Percentiles rank a stretch among this genome's conserved stretches.
phyloP scores from a whole-genome alignment of 306 rosid species.

The Myrica gale region DNA sequence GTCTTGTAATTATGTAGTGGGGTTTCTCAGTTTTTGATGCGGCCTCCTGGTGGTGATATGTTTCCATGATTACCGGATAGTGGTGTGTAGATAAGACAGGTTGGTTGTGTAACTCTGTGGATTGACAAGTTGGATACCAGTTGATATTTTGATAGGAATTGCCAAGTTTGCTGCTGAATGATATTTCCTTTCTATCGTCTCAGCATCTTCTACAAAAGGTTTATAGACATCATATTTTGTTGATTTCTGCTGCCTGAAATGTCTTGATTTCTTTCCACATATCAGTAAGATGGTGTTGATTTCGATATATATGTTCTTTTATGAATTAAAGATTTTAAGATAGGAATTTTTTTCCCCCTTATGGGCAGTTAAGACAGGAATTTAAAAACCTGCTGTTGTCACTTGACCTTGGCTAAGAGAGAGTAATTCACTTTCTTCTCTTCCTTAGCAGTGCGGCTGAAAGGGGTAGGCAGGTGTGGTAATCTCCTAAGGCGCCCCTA shows the following conservation, averaged over 20 bases:
- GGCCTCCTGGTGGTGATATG: conserved; percentile 10
- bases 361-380: no score
- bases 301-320: no score
- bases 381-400: no score
- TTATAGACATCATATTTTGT: not conserved
- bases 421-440: no score
- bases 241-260: not conserved
- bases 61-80: conserved; percentile 1
- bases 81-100: conserved; percentile 1
- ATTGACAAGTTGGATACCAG: conserved; percentile 9
- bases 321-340: no score
- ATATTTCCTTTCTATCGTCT: conserved; percentile 3
- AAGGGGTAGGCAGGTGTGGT: no score
- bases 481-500: no score
- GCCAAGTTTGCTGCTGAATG: not conserved
- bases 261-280: no score
- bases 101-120: conserved; percentile 7
- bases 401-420: no score
- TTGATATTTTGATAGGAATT: not conserved
- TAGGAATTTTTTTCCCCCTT: no score
- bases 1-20: conserved; percentile 32
- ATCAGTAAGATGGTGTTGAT: no score
- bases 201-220: not conserved
- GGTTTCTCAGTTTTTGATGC: conserved; percentile 23
- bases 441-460: no score